Percentiles rank a stretch among this genome's conserved stretches.
Conservation (phyloP, 225 moss, liverwort and hornwort species). For the Thuidium tamariscinum region DNA sequence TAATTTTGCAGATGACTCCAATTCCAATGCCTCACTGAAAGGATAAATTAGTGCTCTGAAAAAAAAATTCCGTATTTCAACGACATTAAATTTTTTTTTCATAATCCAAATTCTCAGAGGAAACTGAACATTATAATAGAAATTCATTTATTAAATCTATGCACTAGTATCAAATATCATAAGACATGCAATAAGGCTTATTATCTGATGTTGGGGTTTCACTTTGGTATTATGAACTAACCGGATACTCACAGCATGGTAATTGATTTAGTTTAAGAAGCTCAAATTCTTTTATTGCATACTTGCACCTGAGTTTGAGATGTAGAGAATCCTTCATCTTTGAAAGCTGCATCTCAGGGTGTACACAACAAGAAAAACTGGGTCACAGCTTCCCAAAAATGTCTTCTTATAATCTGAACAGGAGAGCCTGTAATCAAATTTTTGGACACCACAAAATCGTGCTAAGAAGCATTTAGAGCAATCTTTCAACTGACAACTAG, state of each 20-base stretch:
- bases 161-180: neutral
- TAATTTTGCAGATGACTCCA: neutral
- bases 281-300: neutral
- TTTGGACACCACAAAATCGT: no score
- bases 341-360: neutral
- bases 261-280: neutral
- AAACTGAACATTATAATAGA: neutral
- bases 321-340: neutral
- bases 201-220: neutral
- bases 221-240: neutral
- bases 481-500: neutral
- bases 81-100: neutral
- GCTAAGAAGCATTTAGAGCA: neutral
- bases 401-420: neutral
- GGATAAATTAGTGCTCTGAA: neutral
- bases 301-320: neutral
- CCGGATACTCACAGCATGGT: no score
- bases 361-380: neutral
- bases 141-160: neutral
- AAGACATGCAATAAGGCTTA: no score
- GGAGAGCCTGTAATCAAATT: neutral
- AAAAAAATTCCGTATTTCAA: no score
- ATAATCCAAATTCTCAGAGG: neutral
- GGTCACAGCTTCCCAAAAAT: neutral
- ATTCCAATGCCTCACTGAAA: no score